These are phyloP conservation scores for Trichoderma atrobrunneum DNA, from an alignment of 2,329 filamentous ascomycete genomes.

Conservation along the genomic window DNA sequence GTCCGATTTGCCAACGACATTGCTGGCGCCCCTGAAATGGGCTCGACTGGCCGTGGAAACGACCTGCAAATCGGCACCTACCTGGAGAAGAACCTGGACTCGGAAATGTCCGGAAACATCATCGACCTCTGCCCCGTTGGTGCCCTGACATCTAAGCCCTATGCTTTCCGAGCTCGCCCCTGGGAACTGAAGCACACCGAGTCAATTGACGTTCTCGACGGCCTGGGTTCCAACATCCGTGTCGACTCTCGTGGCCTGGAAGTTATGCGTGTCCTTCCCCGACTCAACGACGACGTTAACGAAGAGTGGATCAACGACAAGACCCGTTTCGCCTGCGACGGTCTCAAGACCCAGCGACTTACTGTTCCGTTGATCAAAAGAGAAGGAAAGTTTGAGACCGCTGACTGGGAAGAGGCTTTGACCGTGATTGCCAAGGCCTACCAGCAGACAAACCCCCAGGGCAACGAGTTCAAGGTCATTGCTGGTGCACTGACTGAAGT, in stretches of 20 bases:
- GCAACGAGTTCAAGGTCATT: constrained; percentile 93
- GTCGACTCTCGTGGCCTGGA: constrained; percentile 91
- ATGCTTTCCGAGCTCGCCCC: constrained; percentile 92
- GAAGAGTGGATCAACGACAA: constrained; percentile 99
- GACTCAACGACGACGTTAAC: constrained; percentile 96
- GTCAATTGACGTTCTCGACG: constrained; percentile 91
- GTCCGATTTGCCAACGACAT: constrained; percentile 97
- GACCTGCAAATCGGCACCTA: constrained; percentile 98
- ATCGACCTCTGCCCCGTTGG: constrained; percentile 98
- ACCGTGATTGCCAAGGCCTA: constrained; percentile 81
- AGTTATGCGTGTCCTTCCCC: constrained; percentile 90
- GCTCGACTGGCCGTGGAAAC: constrained; percentile 92
- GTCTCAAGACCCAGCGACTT: constrained; percentile 90
- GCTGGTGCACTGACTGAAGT: constrained; percentile 89
- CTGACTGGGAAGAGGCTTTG: constrained; percentile 92
- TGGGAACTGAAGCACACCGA: constrained; percentile 98
- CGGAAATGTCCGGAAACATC: constrained; percentile 93
- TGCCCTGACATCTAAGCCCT: constrained; percentile 94
- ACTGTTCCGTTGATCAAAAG: constrained; percentile 88
- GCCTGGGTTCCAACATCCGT: constrained; percentile 88
- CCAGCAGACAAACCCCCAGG: constrained; percentile 74
- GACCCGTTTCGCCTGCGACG: constrained; percentile 92
- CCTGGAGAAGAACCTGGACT: constrained; percentile 88
- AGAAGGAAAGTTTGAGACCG: constrained; percentile 87
- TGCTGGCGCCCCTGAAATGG: constrained; percentile 91